Percentiles rank a stretch among this genome's conserved stretches.
phyloP scores from a whole-genome alignment of 305 asterid species.

The Fraxinus angustifolia region DNA sequence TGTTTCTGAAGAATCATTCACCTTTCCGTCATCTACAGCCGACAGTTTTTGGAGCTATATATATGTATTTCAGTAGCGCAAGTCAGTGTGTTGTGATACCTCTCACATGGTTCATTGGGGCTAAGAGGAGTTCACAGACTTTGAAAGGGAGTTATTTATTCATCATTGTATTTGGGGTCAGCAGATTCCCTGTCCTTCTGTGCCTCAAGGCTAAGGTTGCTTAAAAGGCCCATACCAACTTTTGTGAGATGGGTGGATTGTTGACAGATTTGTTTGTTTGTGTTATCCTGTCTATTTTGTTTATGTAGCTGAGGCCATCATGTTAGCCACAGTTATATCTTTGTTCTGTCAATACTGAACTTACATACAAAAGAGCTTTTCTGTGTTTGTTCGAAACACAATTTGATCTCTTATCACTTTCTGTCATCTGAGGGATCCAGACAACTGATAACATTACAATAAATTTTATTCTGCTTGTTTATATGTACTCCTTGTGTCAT shows the following conservation, averaged over 20 bases:
- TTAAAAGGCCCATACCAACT: neutral
- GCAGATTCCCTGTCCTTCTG: neutral
- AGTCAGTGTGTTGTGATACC: neutral
- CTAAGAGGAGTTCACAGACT: neutral
- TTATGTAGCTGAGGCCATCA: neutral
- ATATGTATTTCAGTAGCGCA: neutral
- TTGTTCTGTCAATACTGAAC: neutral
- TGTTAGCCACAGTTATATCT: neutral
- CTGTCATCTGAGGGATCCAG: neutral
- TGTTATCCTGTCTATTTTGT: neutral
- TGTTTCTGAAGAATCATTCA: neutral
- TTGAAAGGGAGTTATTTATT: neutral
- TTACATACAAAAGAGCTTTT: neutral
- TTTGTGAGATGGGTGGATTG: neutral
- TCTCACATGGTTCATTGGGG: conserved; percentile 2
- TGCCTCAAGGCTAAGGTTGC: neutral
- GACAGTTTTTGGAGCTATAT: neutral
- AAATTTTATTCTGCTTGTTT: neutral
- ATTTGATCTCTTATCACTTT: neutral
- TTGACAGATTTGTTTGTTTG: neutral
- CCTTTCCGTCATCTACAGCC: neutral
- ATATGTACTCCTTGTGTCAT: neutral
- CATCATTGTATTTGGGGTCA: neutral
- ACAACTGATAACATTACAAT: neutral
- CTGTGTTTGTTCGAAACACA: neutral